Evolutionary conservation across 1,139 yeast genomes (phyloP).

Genomic region (Saccharomyces hybrid): DNA sequence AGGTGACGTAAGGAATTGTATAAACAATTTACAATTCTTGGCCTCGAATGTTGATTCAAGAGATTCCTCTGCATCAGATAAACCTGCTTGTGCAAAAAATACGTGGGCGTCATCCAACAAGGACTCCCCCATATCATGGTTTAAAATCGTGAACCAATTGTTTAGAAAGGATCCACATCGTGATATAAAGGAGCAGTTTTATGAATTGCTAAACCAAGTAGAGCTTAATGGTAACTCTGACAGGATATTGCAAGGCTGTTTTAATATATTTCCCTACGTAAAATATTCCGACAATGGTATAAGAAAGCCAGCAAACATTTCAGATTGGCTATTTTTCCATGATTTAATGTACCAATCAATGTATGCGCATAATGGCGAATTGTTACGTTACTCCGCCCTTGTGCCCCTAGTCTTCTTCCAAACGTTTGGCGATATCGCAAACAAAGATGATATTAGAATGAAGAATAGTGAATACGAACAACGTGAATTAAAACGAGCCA

Average conservation of each 20-base stretch:
- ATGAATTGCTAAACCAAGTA: slow-evolving; percentile 40
- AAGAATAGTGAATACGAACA: slow-evolving; percentile 21
- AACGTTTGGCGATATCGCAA: slow-evolving; percentile 53
- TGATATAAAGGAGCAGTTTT: slow-evolving; percentile 43
- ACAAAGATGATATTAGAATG: slow-evolving; percentile 27
- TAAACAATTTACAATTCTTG: slow-evolving; percentile 71
- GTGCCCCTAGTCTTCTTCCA: slow-evolving; percentile 60
- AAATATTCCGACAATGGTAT: slow-evolving; percentile 61
- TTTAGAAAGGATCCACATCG: slow-evolving; percentile 44
- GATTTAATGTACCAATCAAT: slow-evolving; percentile 45
- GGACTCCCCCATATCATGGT: slow-evolving; percentile 57
- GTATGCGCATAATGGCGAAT: slow-evolving; percentile 43
- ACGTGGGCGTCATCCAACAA: slow-evolving; percentile 33
- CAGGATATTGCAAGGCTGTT: slow-evolving; percentile 65
- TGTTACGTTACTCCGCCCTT: slow-evolving; percentile 48
- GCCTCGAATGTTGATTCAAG: slow-evolving; percentile 10
- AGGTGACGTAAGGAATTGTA: slow-evolving; percentile 80
- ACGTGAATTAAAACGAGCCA: slow-evolving; percentile 18
- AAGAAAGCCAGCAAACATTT: slow-evolving; percentile 52
- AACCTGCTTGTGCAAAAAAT: slow-evolving; percentile 17
- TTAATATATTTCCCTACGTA: slow-evolving; percentile 50
- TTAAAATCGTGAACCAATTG: slow-evolving; percentile 45
- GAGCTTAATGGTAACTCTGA: slow-evolving; percentile 48
- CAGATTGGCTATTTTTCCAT: slow-evolving; percentile 73
- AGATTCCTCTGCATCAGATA: slow-evolving; percentile 17